Conservation (phyloP, 768 basidiomycete species). For the Steccherinum ochraceum region DNA sequence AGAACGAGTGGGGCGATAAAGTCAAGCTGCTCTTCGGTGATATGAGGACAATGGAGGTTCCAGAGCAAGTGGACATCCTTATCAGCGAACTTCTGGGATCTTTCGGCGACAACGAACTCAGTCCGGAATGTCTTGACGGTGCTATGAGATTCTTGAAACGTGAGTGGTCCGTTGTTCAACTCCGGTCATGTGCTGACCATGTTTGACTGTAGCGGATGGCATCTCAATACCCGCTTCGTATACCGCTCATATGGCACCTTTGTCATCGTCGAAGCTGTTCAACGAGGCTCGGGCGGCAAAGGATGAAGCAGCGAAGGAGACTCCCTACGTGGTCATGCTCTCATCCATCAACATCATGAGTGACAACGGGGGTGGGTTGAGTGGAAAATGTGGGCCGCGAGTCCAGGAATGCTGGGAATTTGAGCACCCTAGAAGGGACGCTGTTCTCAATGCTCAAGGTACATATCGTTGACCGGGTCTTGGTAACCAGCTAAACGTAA, state of each 20-base stretch:
- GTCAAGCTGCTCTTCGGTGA: conserved; percentile 90
- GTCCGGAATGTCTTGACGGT: conserved; percentile 96
- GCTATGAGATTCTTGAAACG: conserved; percentile 91
- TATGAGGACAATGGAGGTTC: conserved; percentile 80
- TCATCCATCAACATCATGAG: conserved; percentile 87
- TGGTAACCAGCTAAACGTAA: not conserved
- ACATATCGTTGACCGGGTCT: conserved; percentile 9
- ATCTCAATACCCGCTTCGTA: conserved; percentile 97
- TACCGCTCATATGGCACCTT: conserved; percentile 88
- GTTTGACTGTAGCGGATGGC: conserved; percentile 67
- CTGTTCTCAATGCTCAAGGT: conserved; percentile 71
- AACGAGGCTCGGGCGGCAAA: conserved; percentile 69
- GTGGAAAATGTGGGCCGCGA: conserved; percentile 69
- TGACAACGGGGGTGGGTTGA: conserved; percentile 56
- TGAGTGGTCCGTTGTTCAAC: conserved; percentile 31
- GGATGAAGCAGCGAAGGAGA: conserved; percentile 74
- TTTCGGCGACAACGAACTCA: conserved; percentile 97
- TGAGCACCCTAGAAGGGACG: conserved; percentile 84
- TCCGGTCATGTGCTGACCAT: not conserved
- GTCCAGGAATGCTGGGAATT: conserved; percentile 98
- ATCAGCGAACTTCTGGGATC: conserved; percentile 95
- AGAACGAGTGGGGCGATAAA: conserved; percentile 73
- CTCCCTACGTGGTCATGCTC: conserved; percentile 99
- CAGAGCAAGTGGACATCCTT: conserved; percentile 87
- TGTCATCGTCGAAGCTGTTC: conserved; percentile 91